A percentile compares a stretch with the other conserved stretches of the same genome.
These are phyloP conservation scores for Vittaforma corneae DNA, from an alignment of 371 early-diverging fungal species.

Conservation along the genomic window DNA sequence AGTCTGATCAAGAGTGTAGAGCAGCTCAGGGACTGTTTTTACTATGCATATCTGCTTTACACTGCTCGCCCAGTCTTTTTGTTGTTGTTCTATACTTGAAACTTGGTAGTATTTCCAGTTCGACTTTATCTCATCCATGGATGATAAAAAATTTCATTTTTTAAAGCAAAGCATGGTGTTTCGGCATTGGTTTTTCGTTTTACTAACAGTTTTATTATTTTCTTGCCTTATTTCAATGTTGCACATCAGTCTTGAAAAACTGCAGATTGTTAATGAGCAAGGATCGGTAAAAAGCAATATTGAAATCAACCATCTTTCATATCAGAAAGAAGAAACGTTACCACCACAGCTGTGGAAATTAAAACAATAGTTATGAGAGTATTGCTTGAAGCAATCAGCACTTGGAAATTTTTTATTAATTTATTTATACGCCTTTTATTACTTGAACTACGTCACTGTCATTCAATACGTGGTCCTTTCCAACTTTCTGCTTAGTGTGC, in stretches of 20 bases:
- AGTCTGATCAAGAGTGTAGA: constrained; percentile 70
- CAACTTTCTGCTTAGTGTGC: constrained; percentile 93
- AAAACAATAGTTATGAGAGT: too few species aligned
- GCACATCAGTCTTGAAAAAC: too few species aligned
- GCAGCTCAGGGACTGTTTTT: constrained; percentile 80
- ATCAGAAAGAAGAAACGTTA: too few species aligned
- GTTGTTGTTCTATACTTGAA: neutral
- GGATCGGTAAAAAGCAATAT: too few species aligned
- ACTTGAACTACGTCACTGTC: constrained; percentile 99
- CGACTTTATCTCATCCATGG: neutral
- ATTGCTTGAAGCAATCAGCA: neutral
- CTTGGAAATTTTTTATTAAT: constrained; percentile 4
- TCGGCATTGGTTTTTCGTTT: too few species aligned
- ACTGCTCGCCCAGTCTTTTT: constrained; percentile 66
- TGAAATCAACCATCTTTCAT: too few species aligned
- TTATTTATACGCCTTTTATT: constrained; percentile 63
- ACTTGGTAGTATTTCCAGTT: constrained; percentile 14
- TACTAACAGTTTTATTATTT: too few species aligned
- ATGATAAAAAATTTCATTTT: neutral
- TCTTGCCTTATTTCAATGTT: too few species aligned
- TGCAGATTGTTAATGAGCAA: too few species aligned
- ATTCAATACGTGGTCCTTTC: constrained; percentile 76
- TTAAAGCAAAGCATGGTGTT: neutral
- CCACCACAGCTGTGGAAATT: too few species aligned
- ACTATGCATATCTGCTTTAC: constrained; percentile 73